Evolutionary conservation across 1,284 basidiomycete genomes (phyloP).

Genomic region (Peniophora sp.): DNA sequence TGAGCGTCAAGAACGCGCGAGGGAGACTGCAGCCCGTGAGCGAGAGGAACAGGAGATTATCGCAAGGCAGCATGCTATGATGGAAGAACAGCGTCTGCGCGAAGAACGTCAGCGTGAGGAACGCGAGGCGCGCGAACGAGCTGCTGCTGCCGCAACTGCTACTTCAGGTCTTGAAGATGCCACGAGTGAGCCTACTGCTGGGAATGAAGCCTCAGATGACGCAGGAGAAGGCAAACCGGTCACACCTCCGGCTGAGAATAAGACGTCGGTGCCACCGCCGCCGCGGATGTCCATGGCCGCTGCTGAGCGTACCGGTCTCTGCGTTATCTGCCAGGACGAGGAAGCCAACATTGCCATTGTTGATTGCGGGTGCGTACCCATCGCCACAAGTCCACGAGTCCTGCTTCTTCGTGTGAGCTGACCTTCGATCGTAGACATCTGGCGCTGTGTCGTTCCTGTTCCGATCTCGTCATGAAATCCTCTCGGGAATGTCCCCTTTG

Average conservation of each 20-base stretch:
- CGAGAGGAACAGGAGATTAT: slow-evolving; percentile 29
- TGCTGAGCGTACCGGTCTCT: slow-evolving; percentile 65
- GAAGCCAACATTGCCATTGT: slow-evolving; percentile 87
- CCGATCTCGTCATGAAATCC: slow-evolving; percentile 75
- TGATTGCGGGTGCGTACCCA: slow-evolving; percentile 75
- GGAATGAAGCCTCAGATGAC: background rate
- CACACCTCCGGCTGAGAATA: slow-evolving; percentile 7
- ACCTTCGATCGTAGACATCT: slow-evolving; percentile 50
- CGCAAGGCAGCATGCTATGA: slow-evolving; percentile 26
- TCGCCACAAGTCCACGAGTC: background rate
- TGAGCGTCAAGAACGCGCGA: slow-evolving; percentile 50
- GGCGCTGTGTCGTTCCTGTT: slow-evolving; percentile 76
- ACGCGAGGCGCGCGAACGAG: slow-evolving; percentile 24
- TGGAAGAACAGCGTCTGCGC: slow-evolving; percentile 25
- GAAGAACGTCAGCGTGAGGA: slow-evolving; percentile 24
- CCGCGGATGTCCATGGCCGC: slow-evolving; percentile 24
- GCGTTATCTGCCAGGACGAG: slow-evolving; percentile 86
- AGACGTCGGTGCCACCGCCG: slow-evolving; percentile 21
- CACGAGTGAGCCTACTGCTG: slow-evolving; percentile 6
- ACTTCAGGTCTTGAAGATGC: background rate
- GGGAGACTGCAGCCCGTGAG: slow-evolving; percentile 39
- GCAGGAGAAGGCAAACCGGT: background rate
- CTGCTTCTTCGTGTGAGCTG: background rate
- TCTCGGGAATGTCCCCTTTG: slow-evolving; percentile 82
- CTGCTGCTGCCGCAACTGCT: slow-evolving; percentile 2